These are phyloP conservation scores for Apiospora phragmitis DNA, from an alignment of 2,329 filamentous ascomycete genomes.

Conservation along the genomic window DNA sequence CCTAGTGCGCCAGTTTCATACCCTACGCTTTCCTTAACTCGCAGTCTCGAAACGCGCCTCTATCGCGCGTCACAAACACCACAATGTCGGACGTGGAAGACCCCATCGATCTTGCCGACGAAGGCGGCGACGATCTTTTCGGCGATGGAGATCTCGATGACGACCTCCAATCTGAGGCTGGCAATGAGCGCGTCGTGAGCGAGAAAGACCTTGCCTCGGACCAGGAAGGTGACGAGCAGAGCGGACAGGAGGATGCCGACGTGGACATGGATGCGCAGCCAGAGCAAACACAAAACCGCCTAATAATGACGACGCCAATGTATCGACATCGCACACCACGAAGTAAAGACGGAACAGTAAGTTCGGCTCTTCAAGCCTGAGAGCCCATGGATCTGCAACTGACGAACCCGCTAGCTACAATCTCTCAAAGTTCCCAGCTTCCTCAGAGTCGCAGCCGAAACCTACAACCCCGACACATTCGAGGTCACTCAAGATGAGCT, in stretches of 20 bases:
- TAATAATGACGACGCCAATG: conserved; percentile 64
- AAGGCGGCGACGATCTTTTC: conserved; percentile 62
- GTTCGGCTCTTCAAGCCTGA: conserved; percentile 24
- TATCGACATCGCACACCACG: conserved; percentile 71
- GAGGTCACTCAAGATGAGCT: conserved; percentile 58
- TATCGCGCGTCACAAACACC: neutral
- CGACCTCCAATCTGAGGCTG: conserved; percentile 61
- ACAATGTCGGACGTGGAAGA: conserved; percentile 60
- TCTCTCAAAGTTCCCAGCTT: conserved; percentile 72
- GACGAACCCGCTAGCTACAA: conserved; percentile 53
- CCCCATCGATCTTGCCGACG: conserved; percentile 49
- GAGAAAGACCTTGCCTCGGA: conserved; percentile 62
- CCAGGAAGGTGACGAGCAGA: conserved; percentile 44
- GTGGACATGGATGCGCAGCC: conserved; percentile 41
- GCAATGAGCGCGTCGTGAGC: conserved; percentile 61
- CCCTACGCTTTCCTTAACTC: neutral
- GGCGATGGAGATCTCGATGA: conserved; percentile 60
- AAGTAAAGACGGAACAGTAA: conserved; percentile 69
- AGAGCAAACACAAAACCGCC: conserved; percentile 49
- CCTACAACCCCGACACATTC: conserved; percentile 67
- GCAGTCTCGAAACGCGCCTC: neutral
- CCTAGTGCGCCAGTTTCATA: neutral
- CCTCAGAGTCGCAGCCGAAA: conserved; percentile 66
- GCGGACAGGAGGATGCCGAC: conserved; percentile 41
- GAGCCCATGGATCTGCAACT: conserved; percentile 19